Evolutionary conservation across 2,329 filamentous ascomycete genomes (phyloP), one percentile per base, ranked within the genome.

Genomic region (Aspergillus udagawae): DNA sequence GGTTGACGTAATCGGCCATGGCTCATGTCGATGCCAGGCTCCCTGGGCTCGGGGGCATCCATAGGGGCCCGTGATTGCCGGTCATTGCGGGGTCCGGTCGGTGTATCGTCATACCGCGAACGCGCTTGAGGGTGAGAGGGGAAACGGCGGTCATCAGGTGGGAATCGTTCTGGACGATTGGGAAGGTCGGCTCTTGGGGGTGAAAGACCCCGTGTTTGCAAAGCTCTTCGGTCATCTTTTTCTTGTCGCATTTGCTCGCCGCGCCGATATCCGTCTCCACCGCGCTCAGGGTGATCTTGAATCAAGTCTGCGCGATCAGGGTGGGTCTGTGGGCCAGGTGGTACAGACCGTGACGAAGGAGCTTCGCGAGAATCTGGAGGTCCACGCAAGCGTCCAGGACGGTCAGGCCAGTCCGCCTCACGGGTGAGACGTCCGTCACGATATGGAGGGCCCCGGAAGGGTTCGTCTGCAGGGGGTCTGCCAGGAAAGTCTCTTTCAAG

Each of bases 31-130:
- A 70, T 65, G 3, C 74, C 70, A 48, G 70, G 55, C 29, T 81
- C 80, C 52, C 70, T 70, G 14, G 69, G 63, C 42, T 78, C 71
- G 27, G 64, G 56, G 21, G 63, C 57, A 42, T 74, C 69, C 35
- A 62, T 54, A 7, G 67, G 51, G 44, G 61, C 62, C 9, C 65
- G 67, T 21, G 63, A 58, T 55, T 55, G 63, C 49, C 79, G 74
- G 52, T 76, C 76, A 51, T 73, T 73, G 56, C 82, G 79, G 53
- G 83, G 83, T 17, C 82, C 83, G 21, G 79, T 80, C 5, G 83
- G 83, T 48, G 82, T 74, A 51, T 77, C 74, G 17, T 78, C 81
- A 60, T 74, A 75, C 41, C 69, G 73, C 48, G 68, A 56, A 55
- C 65, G 62, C 14, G 60, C 49, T 27, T 63, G 62, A 27, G 60